Conservation (phyloP, 345 rosid genomes). For the Dovyalis caffra region DNA sequence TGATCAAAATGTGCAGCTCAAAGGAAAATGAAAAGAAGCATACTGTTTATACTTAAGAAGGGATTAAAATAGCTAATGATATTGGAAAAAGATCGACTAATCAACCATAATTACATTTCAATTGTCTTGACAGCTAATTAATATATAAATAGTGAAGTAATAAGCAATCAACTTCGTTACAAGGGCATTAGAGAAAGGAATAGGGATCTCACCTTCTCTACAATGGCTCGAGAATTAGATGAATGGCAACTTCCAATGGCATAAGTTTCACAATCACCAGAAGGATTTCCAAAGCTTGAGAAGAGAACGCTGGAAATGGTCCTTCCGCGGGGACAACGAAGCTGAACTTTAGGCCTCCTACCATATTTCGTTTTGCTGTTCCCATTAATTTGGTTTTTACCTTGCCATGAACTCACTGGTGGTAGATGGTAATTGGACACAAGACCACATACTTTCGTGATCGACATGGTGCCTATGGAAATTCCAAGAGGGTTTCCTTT, state of each 20-base stretch:
- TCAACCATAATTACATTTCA: background rate
- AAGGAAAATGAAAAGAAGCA: too few relatives aligned
- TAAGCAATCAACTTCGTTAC: background rate
- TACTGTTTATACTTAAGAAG: background rate
- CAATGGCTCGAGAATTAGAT: slow-evolving; percentile 1
- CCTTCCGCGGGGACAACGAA: slow-evolving; percentile 23
- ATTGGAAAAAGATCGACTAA: background rate
- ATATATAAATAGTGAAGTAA: too few relatives aligned
- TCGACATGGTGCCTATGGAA: background rate
- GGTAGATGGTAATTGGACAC: slow-evolving; percentile 25
- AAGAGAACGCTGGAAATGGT: slow-evolving; percentile 29
- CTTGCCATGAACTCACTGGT: slow-evolving; percentile 16
- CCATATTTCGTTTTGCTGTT: background rate
- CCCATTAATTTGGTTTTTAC: slow-evolving; percentile 1
- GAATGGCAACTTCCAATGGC: slow-evolving; percentile 26
- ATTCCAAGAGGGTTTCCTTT: background rate
- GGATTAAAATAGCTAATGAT: background rate
- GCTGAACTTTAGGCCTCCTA: slow-evolving; percentile 22
- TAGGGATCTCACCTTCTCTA: slow-evolving; percentile 10
- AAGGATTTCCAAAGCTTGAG: slow-evolving; percentile 33
- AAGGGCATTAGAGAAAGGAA: background rate
- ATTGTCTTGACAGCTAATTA: too few relatives aligned
- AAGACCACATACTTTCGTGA: background rate
- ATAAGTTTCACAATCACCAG: slow-evolving; percentile 21
- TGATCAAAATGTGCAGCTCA: background rate